Conservation (phyloP, 495 filamentous ascomycete species). For the Annulohypoxylon moriforme region DNA sequence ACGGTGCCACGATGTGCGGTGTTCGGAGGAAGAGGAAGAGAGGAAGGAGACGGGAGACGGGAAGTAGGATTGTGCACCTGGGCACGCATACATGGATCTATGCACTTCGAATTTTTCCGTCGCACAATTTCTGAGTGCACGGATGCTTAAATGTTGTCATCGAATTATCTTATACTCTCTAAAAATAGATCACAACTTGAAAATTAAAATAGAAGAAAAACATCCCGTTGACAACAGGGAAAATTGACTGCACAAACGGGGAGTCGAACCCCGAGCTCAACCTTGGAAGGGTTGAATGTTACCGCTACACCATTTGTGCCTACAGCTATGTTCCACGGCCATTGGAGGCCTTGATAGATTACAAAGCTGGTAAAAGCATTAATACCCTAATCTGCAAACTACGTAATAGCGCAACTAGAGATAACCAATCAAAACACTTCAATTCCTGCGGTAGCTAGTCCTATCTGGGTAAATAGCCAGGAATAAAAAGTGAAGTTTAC, state of each 20-base stretch:
- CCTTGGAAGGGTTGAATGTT: slow-evolving; percentile 45
- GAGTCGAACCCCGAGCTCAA: slow-evolving; percentile 44
- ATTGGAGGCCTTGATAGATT: too few species aligned
- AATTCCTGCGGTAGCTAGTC: neutral
- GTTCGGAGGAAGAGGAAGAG: neutral
- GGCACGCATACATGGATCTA: neutral
- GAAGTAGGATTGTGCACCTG: neutral
- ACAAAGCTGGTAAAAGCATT: too few species aligned
- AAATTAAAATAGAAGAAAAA: neutral
- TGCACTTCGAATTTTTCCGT: neutral
- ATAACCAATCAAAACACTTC: neutral
- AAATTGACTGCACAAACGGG: slow-evolving; percentile 29
- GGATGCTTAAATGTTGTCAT: neutral
- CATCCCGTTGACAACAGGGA: neutral
- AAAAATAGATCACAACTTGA: neutral
- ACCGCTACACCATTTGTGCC: slow-evolving; percentile 41
- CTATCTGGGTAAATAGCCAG: neutral
- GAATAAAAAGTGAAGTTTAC: too few species aligned
- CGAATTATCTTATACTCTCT: neutral
- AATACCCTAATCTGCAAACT: neutral
- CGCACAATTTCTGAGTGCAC: neutral
- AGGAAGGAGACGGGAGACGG: neutral
- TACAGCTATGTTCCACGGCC: neutral
- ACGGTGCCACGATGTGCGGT: neutral
- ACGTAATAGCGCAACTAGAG: neutral